These are phyloP conservation scores for Cladosporium halotolerans DNA, from an alignment of 2,329 filamentous ascomycete genomes.

Conservation along the genomic window DNA sequence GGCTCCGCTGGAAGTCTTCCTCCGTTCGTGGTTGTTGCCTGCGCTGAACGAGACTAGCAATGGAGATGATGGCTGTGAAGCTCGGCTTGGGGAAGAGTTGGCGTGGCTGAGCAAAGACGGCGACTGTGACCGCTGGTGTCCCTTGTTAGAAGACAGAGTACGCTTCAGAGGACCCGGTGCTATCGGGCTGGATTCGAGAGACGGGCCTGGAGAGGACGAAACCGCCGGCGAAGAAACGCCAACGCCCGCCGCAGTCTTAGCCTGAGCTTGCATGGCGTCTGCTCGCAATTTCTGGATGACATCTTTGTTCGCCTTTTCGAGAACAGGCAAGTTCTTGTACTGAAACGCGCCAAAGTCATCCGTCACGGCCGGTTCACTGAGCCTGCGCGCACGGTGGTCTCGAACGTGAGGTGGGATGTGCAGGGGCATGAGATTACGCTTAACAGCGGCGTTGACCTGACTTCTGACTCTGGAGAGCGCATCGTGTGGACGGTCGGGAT, in stretches of 20 bases:
- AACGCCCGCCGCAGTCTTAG: conserved; percentile 40
- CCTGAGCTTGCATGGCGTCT: conserved; percentile 71
- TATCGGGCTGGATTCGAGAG: conserved; percentile 78
- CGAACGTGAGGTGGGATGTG: conserved; percentile 96
- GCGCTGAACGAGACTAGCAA: conserved; percentile 95
- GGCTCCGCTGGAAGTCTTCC: conserved; percentile 87
- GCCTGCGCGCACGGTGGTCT: conserved; percentile 75
- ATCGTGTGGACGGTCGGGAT: conserved; percentile 86
- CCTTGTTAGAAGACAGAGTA: conserved; percentile 76
- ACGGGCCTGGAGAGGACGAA: conserved; percentile 58
- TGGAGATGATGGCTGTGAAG: conserved; percentile 78
- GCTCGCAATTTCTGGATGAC: conserved; percentile 93
- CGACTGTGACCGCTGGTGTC: conserved; percentile 71
- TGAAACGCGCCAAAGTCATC: conserved; percentile 96
- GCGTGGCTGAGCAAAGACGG: conserved; percentile 73
- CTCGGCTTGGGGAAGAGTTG: conserved; percentile 80
- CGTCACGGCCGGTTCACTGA: conserved; percentile 80
- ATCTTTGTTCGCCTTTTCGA: conserved; percentile 98
- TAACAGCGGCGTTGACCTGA: conserved; percentile 75
- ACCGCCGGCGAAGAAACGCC: conserved; percentile 30
- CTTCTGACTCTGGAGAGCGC: conserved; percentile 82
- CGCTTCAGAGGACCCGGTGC: conserved; percentile 73
- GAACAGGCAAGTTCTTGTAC: conserved; percentile 93
- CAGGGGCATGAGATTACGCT: conserved; percentile 86
- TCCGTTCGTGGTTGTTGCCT: conserved; percentile 70